Evolutionary conservation across 495 filamentous ascomycete genomes (phyloP).

Genomic region (Penicillium nucicola): DNA sequence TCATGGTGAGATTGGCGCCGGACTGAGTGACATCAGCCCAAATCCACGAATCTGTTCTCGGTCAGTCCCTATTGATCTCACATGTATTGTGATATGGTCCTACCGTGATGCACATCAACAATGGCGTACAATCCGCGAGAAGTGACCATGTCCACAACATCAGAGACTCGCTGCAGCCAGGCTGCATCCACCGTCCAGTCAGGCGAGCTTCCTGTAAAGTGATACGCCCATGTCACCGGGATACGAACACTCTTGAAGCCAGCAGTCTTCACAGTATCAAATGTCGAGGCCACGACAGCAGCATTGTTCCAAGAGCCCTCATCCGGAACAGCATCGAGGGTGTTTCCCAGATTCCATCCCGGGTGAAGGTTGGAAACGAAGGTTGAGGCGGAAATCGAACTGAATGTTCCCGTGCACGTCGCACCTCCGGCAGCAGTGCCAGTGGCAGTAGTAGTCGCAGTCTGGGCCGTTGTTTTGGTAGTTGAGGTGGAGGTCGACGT

Average conservation of each 20-base stretch:
- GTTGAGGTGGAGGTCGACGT: slow-evolving; percentile 4
- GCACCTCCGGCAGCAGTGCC: slow-evolving; percentile 3
- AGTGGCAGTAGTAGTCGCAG: slow-evolving; percentile 6
- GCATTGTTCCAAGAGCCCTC: slow-evolving; percentile 62
- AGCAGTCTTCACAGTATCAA: slow-evolving; percentile 49
- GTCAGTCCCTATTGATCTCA: not conserved
- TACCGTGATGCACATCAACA: slow-evolving; percentile 58
- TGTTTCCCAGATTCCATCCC: slow-evolving; percentile 50
- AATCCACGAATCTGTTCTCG: slow-evolving; percentile 45
- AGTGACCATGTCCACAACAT: slow-evolving; percentile 56
- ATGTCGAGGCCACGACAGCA: slow-evolving; percentile 42
- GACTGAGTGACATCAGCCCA: slow-evolving; percentile 55
- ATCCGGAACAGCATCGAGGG: slow-evolving; percentile 54
- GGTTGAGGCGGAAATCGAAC: slow-evolving; percentile 30
- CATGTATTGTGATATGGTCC: not conserved
- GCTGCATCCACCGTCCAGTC: slow-evolving; percentile 50
- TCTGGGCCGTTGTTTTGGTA: slow-evolving; percentile 5
- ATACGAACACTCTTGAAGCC: slow-evolving; percentile 60
- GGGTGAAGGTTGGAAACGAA: slow-evolving; percentile 36
- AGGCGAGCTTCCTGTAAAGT: slow-evolving; percentile 49
- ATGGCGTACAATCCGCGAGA: slow-evolving; percentile 49
- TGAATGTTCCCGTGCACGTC: slow-evolving; percentile 35
- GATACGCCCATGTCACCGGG: slow-evolving; percentile 59
- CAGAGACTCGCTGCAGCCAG: slow-evolving; percentile 59
- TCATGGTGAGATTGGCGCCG: slow-evolving; percentile 45